These are phyloP conservation scores for Podaxis sp. DNA, from an alignment of 768 basidiomycete genomes.

Conservation along the genomic window DNA sequence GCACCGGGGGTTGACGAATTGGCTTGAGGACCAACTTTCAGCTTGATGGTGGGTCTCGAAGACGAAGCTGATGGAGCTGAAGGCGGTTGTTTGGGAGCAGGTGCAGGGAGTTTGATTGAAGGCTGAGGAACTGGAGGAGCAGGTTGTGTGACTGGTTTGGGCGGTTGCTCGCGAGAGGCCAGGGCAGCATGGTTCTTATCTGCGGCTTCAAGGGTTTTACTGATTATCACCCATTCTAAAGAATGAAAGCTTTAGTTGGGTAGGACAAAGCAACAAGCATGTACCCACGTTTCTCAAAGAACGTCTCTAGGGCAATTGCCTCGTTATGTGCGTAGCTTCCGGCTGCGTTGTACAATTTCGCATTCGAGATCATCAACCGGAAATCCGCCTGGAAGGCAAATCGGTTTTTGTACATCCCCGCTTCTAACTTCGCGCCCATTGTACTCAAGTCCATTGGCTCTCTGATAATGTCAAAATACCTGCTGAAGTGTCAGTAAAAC, in stretches of 20 bases:
- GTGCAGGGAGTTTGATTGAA: conserved; percentile 31
- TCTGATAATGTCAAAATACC: conserved; percentile 89
- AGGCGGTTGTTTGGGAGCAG: conserved; percentile 26
- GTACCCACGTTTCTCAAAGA: conserved; percentile 81
- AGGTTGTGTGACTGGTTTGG: conserved; percentile 7
- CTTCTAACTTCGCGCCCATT: conserved; percentile 80
- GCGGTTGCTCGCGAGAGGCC: conserved; percentile 3
- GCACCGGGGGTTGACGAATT: conserved; percentile 28
- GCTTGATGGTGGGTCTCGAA: conserved; percentile 58
- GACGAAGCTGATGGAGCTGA: conserved; percentile 23
- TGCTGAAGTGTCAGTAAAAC: conserved; percentile 26
- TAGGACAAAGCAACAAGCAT: not conserved
- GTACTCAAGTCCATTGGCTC: conserved; percentile 94
- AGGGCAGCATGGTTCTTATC: conserved; percentile 40
- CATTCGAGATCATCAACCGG: conserved; percentile 82
- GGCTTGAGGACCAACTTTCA: conserved; percentile 50
- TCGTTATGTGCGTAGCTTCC: conserved; percentile 73
- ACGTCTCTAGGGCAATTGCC: conserved; percentile 67
- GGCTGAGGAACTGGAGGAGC: conserved; percentile 14
- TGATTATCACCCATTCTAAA: conserved; percentile 83
- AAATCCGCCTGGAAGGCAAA: conserved; percentile 85
- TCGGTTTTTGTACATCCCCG: conserved; percentile 81
- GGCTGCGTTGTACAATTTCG: conserved; percentile 76
- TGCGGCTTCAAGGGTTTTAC: conserved; percentile 73
- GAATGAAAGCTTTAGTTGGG: not conserved